A percentile compares a stretch with the other conserved stretches of the same genome.
Conservation (phyloP, 345 rosid species). For the Brassica napus region DNA sequence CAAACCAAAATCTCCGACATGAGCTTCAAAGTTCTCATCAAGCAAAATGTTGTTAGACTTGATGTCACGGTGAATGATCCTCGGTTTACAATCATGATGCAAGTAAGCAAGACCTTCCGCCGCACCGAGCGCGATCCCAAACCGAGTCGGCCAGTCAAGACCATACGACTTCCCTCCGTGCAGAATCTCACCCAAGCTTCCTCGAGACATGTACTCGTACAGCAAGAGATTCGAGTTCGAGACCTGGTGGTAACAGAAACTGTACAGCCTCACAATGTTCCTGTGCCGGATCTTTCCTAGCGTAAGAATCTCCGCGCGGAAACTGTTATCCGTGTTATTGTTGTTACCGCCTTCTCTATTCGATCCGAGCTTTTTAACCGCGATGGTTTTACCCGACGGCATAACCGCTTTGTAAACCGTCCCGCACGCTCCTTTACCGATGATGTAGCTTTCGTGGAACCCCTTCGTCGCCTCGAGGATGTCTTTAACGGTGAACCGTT, state of each 20-base stretch:
- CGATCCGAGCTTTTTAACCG: constrained; percentile 80
- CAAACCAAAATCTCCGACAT: constrained; percentile 96
- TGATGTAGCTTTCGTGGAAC: constrained; percentile 72
- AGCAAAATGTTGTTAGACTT: constrained; percentile 91
- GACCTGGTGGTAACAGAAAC: constrained; percentile 86
- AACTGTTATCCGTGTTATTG: constrained; percentile 74
- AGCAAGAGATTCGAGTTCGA: constrained; percentile 85
- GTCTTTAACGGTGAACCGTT: constrained; percentile 85
- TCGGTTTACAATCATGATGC: constrained; percentile 95
- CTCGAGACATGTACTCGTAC: constrained; percentile 82
- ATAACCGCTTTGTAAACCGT: constrained; percentile 83
- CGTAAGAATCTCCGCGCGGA: constrained; percentile 84
- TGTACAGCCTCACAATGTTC: constrained; percentile 88
- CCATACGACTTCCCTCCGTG: constrained; percentile 57
- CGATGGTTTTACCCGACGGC: constrained; percentile 68
- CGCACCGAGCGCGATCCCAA: constrained; percentile 84
- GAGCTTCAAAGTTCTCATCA: constrained; percentile 88
- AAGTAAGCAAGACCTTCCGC: constrained; percentile 96
- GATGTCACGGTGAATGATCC: constrained; percentile 90
- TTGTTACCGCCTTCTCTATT: constrained; percentile 71
- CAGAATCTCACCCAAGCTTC: constrained; percentile 88
- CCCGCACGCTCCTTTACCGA: constrained; percentile 97
- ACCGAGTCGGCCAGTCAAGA: constrained; percentile 83
- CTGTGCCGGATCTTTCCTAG: constrained; percentile 93
- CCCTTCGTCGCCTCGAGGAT: constrained; percentile 72